A percentile compares a stretch with the other conserved stretches of the same genome.
Evolutionary conservation across 2,329 filamentous ascomycete genomes (phyloP).

Genomic region (Aspergillus udagawae): DNA sequence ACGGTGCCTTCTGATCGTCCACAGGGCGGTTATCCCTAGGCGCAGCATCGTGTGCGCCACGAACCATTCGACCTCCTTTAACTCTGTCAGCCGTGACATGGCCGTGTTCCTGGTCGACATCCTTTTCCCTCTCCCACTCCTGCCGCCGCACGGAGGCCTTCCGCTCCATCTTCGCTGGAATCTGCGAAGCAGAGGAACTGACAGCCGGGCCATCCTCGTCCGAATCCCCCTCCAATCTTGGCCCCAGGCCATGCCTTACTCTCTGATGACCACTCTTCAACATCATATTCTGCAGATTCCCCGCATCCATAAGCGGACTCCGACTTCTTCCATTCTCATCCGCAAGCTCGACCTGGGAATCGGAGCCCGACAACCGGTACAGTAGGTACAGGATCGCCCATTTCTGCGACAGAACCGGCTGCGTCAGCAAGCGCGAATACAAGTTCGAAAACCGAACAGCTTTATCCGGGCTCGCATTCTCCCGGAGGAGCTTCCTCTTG

Average conservation of each 20-base stretch:
- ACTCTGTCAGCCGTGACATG: conserved; percentile 12
- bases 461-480: conserved; percentile 67
- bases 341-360: conserved; percentile 18
- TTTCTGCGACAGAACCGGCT: conserved; percentile 90
- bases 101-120: conserved; percentile 15
- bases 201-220: conserved; percentile 37
- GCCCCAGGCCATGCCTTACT: conserved; percentile 17
- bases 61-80: conserved; percentile 8
- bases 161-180: conserved; percentile 23
- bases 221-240: conserved; percentile 21
- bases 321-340: conserved; percentile 28
- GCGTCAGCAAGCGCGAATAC: conserved; percentile 76
- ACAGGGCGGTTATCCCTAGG: conserved; percentile 14
- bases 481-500: conserved; percentile 77
- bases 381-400: conserved; percentile 94
- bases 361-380: conserved; percentile 71
- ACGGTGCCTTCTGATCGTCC: conserved; percentile 15
- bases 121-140: conserved; percentile 18
- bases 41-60: conserved; percentile 16
- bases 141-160: conserved; percentile 21
- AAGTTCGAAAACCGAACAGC: conserved; percentile 85
- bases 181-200: conserved; percentile 40
- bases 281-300: conserved; percentile 36
- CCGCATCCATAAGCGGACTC: conserved; percentile 39
- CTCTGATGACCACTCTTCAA: conserved; percentile 20